Conservation (phyloP, 306 rosid genomes). For the Malus sieversii region DNA sequence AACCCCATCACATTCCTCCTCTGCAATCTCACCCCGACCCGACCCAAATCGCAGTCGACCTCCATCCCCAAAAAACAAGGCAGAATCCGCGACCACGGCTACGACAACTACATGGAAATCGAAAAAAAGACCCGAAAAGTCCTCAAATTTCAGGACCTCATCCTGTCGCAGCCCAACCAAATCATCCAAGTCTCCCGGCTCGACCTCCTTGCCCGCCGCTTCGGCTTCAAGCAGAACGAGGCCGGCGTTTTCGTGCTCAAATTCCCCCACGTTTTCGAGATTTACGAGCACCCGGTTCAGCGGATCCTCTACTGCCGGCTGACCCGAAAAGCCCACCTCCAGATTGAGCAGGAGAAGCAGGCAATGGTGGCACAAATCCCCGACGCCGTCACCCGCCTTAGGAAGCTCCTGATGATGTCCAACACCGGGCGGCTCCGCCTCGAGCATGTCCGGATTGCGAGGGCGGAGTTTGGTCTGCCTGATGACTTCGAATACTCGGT, state of each 20-base stretch:
- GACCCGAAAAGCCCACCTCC: slow-evolving; percentile 65
- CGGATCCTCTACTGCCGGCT: slow-evolving; percentile 68
- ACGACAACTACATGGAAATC: slow-evolving; percentile 82
- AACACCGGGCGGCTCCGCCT: slow-evolving; percentile 55
- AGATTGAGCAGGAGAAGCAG: slow-evolving; percentile 55
- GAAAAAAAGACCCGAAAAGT: slow-evolving; percentile 80
- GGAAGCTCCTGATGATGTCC: slow-evolving; percentile 80
- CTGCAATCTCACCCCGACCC: slow-evolving; percentile 10
- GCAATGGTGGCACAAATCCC: slow-evolving; percentile 48
- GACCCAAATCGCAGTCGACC: slow-evolving; percentile 66
- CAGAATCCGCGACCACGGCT: slow-evolving; percentile 80
- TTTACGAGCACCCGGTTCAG: slow-evolving; percentile 87
- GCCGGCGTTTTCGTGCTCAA: slow-evolving; percentile 65
- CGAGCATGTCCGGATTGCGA: slow-evolving; percentile 74
- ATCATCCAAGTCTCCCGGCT: slow-evolving; percentile 65
- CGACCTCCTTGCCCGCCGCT: slow-evolving; percentile 60
- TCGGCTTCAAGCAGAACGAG: slow-evolving; percentile 63
- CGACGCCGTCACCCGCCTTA: slow-evolving; percentile 58
- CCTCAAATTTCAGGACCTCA: slow-evolving; percentile 57
- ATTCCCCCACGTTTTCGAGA: slow-evolving; percentile 75
- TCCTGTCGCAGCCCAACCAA: slow-evolving; percentile 49
- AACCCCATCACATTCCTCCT: slow-evolving; percentile 13
- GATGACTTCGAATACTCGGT: slow-evolving; percentile 82
- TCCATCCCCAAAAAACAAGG: slow-evolving; percentile 60
- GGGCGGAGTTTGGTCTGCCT: slow-evolving; percentile 61